Evolutionary conservation across 1,139 yeast species (phyloP).

Genomic region (Yamadazyma sp.): DNA sequence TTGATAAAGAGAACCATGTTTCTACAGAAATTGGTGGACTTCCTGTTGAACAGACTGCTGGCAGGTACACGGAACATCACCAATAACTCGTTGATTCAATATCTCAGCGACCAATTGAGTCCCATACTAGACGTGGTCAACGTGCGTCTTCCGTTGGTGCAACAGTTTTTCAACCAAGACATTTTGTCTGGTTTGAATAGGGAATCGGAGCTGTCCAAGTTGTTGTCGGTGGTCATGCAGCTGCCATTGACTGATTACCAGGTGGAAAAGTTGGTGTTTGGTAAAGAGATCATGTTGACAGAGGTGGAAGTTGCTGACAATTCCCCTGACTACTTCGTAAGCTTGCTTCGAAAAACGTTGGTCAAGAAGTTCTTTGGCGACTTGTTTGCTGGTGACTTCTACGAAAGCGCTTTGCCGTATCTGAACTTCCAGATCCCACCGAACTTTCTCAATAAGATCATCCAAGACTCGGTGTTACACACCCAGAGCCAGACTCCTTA

Average conservation of each 20-base stretch:
- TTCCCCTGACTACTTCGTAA: constrained; percentile 10
- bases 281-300: constrained; percentile 10
- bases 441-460: constrained; percentile 26
- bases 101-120: constrained; percentile 26
- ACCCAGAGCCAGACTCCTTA: constrained; percentile 30
- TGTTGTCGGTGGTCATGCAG: constrained; percentile 21
- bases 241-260: constrained; percentile 17
- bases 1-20: constrained; percentile 27
- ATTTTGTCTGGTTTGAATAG: constrained; percentile 19
- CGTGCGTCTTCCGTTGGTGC: constrained; percentile 3
- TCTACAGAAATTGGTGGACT: constrained; percentile 20
- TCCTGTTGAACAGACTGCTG: constrained; percentile 8
- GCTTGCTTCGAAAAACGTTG: constrained; percentile 12
- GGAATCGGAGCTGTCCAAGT: constrained; percentile 29
- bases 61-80: constrained; percentile 7
- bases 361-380: constrained; percentile 10
- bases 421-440: constrained; percentile 19
- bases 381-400: constrained; percentile 14
- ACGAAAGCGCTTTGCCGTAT: constrained; percentile 15
- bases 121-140: constrained; percentile 30
- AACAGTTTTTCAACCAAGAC: constrained; percentile 10
- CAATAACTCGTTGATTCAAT: constrained; percentile 19
- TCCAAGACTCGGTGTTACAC: constrained; percentile 30
- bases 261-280: constrained; percentile 14
- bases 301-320: constrained; percentile 7